Evolutionary conservation across 176 grass and related monocot genomes (phyloP), one percentile per base, ranked within the genome.

Genomic region (Hordeum marinum): DNA sequence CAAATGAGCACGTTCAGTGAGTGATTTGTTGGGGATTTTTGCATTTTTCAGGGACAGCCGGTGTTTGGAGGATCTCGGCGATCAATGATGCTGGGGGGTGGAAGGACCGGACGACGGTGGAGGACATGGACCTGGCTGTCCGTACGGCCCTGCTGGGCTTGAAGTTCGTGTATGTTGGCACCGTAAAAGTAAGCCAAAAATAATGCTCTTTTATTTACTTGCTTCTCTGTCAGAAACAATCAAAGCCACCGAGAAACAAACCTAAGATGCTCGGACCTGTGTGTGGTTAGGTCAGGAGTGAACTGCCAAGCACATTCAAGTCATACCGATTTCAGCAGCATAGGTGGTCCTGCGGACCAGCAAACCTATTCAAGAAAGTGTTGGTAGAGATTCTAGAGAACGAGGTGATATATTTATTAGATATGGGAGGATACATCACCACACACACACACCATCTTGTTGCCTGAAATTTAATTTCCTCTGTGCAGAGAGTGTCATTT

Each of bases 121-220:
- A 99, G 84, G 93, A 99, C 84, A 99, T 99, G 96, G 96, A 99
- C 84, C 66, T 99, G 13, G 96, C 93, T 2, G 91, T 99, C 42
- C 92, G 96, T 10, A 94, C 93, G 1, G 42, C 70, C 6, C 86
- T 99, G 14, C 86, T 40, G 86, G 93, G 93, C 17, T 96, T 89
- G 96, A 99, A 96, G 23, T 92, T 99, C 40, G 64, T 99, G 29
- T 99, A 94, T 14, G 78, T 96, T 3, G 93, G 91, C 20, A 82
- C 94, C 13, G 57, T 99, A 43, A 80, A 96, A 75, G 96, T 98
- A 94, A 7, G 74, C 10, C 17, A 18, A 20, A 55, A 20, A 55
- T 55, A 55, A 32, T 32, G 1, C 31, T 55, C 17, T 55, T 55
- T 55, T 55, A 20, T 50, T 77, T 80, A 67, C 59, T 80, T 77